Conservation (phyloP, 768 basidiomycete genomes). For the Asterophora parasitica region DNA sequence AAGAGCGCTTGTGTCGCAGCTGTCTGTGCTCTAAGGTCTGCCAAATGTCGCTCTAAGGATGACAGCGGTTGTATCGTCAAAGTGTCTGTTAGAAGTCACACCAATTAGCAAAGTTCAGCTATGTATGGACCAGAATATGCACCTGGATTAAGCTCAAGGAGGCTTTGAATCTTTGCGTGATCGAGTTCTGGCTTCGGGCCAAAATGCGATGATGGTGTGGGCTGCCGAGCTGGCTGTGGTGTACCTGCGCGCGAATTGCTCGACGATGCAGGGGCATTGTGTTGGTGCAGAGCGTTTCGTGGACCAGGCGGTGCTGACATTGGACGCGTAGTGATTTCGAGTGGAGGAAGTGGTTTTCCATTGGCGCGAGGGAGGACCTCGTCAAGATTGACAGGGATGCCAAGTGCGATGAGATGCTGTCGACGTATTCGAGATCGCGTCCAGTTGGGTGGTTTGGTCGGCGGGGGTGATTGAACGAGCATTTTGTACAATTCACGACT, state of each 20-base stretch:
- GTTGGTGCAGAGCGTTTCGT: conserved; percentile 34
- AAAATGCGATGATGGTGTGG: conserved; percentile 38
- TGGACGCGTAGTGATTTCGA: conserved; percentile 81
- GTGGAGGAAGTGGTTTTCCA: conserved; percentile 65
- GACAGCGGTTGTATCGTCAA: conserved; percentile 67
- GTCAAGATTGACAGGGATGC: conserved; percentile 92
- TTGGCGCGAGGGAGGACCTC: conserved; percentile 74
- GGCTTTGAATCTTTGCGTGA: conserved; percentile 52
- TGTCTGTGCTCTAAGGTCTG: conserved; percentile 67
- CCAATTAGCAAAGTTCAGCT: neutral
- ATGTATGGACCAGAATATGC: conserved; percentile 16
- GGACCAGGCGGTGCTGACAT: conserved; percentile 74
- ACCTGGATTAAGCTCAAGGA: conserved; percentile 71
- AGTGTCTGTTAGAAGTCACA: conserved; percentile 43
- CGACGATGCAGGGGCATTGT: conserved; percentile 25
- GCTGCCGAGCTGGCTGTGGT: conserved; percentile 37
- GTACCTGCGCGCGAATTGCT: conserved; percentile 52
- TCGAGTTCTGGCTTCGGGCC: conserved; percentile 79
- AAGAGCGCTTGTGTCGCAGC: conserved; percentile 70
- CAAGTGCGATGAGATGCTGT: conserved; percentile 86
- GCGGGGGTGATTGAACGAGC: conserved; percentile 66
- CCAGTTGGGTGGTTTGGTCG: conserved; percentile 88
- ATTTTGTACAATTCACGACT: conserved; percentile 79
- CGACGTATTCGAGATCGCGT: conserved; percentile 86
- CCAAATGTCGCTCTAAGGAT: conserved; percentile 60